These are phyloP conservation scores for Cardiosporidium cionae DNA, from an alignment of 169 alveolate species.

Conservation along the genomic window DNA sequence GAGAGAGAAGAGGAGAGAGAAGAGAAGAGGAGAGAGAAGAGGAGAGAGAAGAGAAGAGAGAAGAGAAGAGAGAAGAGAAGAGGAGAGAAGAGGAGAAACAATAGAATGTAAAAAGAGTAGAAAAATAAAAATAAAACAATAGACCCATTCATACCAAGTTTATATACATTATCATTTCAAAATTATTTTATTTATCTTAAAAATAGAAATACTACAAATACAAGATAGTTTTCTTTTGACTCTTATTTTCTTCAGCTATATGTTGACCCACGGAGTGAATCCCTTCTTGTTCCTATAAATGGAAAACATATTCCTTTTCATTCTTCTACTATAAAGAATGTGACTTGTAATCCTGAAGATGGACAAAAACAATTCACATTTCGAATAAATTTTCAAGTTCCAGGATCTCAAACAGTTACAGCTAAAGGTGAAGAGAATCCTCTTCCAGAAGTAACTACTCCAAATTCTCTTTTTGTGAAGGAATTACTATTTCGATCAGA, in stretches of 20 bases:
- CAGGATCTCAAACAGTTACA: slow-evolving; percentile 22
- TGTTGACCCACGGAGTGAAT: slow-evolving; percentile 23
- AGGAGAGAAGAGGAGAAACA: no score
- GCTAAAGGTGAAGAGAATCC: slow-evolving; percentile 24
- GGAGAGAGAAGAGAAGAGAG: no score
- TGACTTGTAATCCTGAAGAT: slow-evolving; percentile 18
- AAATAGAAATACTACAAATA: background rate
- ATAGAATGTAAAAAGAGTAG: no score
- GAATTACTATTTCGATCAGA: slow-evolving; percentile 84
- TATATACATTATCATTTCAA: background rate
- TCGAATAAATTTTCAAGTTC: slow-evolving; percentile 31
- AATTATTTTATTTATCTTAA: background rate
- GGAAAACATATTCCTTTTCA: slow-evolving; percentile 30
- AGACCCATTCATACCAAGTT: no score
- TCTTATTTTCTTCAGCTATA: slow-evolving; percentile 10
- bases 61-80: no score
- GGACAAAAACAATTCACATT: background rate
- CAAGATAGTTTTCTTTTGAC: no score
- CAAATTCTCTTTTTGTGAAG: slow-evolving; percentile 63
- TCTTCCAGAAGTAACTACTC: slow-evolving; percentile 17
- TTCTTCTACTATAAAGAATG: slow-evolving; percentile 30
- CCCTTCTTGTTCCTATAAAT: slow-evolving; percentile 23
- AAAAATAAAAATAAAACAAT: no score
- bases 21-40: no score
- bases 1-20: no score